Conservation (phyloP, 208 protist genomes). For the Porcisia hertigi region DNA sequence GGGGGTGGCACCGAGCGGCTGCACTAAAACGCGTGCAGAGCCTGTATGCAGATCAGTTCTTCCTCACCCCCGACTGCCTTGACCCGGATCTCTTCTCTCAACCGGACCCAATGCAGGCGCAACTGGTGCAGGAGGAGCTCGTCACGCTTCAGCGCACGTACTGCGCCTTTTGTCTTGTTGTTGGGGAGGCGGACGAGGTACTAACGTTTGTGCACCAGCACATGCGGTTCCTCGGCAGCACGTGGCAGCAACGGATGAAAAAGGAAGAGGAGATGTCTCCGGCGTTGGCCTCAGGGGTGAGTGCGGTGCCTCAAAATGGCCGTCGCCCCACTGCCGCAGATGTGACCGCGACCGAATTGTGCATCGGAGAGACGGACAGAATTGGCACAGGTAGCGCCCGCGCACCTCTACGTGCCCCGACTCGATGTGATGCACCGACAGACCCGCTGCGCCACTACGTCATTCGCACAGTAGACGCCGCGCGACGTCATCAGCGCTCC, state of each 20-base stretch:
- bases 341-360: neutral
- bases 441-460: constrained; percentile 30
- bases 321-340: neutral
- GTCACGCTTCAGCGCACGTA: constrained; percentile 54
- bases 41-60: constrained; percentile 40
- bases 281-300: constrained; percentile 2
- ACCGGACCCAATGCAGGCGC: constrained; percentile 49
- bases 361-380: neutral
- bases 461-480: constrained; percentile 25
- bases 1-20: constrained; percentile 10
- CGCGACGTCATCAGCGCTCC: neutral
- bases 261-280: constrained; percentile 3
- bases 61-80: constrained; percentile 54
- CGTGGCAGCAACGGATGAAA: constrained; percentile 22
- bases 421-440: no score
- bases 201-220: constrained; percentile 39
- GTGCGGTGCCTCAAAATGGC: neutral
- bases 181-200: constrained; percentile 83
- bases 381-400: neutral
- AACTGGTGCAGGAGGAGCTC: constrained; percentile 79
- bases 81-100: constrained; percentile 42
- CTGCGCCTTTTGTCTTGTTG: constrained; percentile 57
- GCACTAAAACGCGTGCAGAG: constrained; percentile 23
- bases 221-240: constrained; percentile 14
- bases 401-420: neutral